These are phyloP conservation scores for Mycena citricolor DNA, from an alignment of 1,284 basidiomycete species.

Conservation along the genomic window DNA sequence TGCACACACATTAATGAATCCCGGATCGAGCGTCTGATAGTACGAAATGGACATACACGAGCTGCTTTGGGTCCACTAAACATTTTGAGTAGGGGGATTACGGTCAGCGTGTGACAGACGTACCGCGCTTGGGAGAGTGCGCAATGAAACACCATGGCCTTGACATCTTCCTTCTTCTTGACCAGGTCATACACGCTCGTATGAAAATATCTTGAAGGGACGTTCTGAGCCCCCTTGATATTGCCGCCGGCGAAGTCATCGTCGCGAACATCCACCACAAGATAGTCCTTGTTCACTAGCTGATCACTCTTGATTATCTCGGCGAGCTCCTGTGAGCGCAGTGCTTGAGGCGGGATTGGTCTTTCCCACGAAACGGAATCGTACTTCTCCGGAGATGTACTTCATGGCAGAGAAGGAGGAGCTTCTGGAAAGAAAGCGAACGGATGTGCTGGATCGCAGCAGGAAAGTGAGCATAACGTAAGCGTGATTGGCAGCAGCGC, in stretches of 20 bases:
- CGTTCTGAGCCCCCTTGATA: conserved; percentile 61
- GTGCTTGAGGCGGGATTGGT: conserved; percentile 2
- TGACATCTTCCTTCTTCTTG: conserved; percentile 57
- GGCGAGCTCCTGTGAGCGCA: conserved; percentile 57
- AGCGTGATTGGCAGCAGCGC: too few species aligned
- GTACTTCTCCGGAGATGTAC: conserved; percentile 41
- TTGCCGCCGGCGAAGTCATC: conserved; percentile 75
- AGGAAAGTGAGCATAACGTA: too few species aligned
- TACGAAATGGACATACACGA: conserved; percentile 42
- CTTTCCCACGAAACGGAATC: conserved; percentile 6
- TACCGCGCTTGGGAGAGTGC: conserved; percentile 72
- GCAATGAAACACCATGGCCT: conserved; percentile 74
- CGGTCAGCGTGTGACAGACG: conserved; percentile 27
- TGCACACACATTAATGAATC: too few species aligned
- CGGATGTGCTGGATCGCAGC: too few species aligned
- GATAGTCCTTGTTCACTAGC: conserved; percentile 63
- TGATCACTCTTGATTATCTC: conserved; percentile 59
- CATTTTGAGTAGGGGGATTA: conserved; percentile 7
- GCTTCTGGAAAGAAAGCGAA: too few species aligned
- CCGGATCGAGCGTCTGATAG: too few species aligned
- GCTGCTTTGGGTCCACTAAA: conserved; percentile 74
- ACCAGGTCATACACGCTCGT: conserved; percentile 58
- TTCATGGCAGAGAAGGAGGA: conserved; percentile 36
- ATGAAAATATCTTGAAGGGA: conserved; percentile 61
- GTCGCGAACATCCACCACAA: conserved; percentile 78